Conservation (phyloP, 192 early-diverging fungal species). For the Rhizophagus prolifer region DNA sequence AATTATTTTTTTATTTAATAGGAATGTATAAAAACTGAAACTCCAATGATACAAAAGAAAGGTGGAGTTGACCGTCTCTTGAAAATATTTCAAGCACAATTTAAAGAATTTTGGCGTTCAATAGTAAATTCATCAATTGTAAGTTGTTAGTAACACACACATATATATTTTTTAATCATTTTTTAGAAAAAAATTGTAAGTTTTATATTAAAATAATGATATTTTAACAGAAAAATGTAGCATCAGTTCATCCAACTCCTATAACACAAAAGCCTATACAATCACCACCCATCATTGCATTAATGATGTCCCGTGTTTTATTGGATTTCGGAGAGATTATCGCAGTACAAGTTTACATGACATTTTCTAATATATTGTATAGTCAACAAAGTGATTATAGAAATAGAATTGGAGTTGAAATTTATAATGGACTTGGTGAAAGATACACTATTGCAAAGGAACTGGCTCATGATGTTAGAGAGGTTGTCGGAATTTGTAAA, state of each 20-base stretch:
- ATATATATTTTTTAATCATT: background rate
- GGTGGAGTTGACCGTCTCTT: slow-evolving; percentile 36
- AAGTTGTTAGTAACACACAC: background rate
- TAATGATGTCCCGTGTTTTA: slow-evolving; percentile 37
- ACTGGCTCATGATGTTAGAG: slow-evolving; percentile 11
- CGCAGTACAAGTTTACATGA: slow-evolving; percentile 27
- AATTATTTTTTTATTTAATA: background rate
- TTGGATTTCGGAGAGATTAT: slow-evolving; percentile 40
- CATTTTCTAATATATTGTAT: slow-evolving; percentile 13
- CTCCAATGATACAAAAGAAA: slow-evolving; percentile 33
- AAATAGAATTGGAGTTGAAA: background rate
- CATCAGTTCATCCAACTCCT: background rate
- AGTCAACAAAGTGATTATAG: background rate
- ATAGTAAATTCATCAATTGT: slow-evolving; percentile 37
- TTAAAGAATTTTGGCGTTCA: slow-evolving; percentile 43
- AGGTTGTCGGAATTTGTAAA: slow-evolving; percentile 14
- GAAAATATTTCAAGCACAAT: slow-evolving; percentile 35
- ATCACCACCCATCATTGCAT: slow-evolving; percentile 18
- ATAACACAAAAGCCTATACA: slow-evolving; percentile 16
- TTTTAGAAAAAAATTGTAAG: too few relatives aligned
- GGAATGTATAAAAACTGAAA: slow-evolving; percentile 43
- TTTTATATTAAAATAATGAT: background rate
- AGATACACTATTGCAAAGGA: background rate
- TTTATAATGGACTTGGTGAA: slow-evolving; percentile 6
- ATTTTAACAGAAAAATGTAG: background rate